phyloP scores from a whole-genome alignment of 352 stramenopile species.

The Phytopythium kandeliae region DNA sequence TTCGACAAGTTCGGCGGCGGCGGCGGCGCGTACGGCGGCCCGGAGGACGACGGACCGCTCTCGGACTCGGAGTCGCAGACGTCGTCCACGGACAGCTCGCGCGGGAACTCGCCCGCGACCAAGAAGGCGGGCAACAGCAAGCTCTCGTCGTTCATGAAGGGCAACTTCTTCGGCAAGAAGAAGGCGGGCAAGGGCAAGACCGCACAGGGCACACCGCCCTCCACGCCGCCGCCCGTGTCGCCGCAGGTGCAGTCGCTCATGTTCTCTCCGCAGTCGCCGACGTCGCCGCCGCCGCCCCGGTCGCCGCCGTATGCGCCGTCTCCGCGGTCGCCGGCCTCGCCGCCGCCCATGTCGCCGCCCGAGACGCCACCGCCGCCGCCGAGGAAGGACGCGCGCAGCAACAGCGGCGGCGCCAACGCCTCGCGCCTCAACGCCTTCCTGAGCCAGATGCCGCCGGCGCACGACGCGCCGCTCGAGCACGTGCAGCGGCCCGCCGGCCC shows the following conservation, averaged over 20 bases:
- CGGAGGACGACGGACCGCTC: slow-evolving; percentile 60
- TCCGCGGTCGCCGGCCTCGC: not conserved
- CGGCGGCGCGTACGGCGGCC: slow-evolving; percentile 37
- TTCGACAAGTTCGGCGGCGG: slow-evolving; percentile 78
- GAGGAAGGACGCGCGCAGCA: slow-evolving; percentile 28
- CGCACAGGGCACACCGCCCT: slow-evolving; percentile 49
- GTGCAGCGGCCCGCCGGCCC: slow-evolving; percentile 48
- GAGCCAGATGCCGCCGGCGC: slow-evolving; percentile 59
- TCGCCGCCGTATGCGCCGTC: slow-evolving; percentile 3
- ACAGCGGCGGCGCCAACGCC: slow-evolving; percentile 40
- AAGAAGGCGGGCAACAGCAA: slow-evolving; percentile 65
- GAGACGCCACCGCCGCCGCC: slow-evolving; percentile 16
- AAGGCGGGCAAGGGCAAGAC: slow-evolving; percentile 31
- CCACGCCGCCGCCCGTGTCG: slow-evolving; percentile 50
- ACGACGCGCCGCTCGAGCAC: slow-evolving; percentile 53
- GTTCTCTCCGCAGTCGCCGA: slow-evolving; percentile 6
- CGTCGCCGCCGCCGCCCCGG: slow-evolving; percentile 12
- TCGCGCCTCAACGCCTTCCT: slow-evolving; percentile 76
- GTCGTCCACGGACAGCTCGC: slow-evolving; percentile 50
- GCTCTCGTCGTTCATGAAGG: slow-evolving; percentile 77
- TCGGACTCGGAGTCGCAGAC: slow-evolving; percentile 67
- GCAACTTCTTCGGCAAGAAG: slow-evolving; percentile 66
- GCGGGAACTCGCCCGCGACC: slow-evolving; percentile 48
- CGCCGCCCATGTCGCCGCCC: slow-evolving; percentile 10
- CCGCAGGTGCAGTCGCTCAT: slow-evolving; percentile 26